Conservation (phyloP, 1,284 basidiomycete genomes). For the Leccinum laetum region DNA sequence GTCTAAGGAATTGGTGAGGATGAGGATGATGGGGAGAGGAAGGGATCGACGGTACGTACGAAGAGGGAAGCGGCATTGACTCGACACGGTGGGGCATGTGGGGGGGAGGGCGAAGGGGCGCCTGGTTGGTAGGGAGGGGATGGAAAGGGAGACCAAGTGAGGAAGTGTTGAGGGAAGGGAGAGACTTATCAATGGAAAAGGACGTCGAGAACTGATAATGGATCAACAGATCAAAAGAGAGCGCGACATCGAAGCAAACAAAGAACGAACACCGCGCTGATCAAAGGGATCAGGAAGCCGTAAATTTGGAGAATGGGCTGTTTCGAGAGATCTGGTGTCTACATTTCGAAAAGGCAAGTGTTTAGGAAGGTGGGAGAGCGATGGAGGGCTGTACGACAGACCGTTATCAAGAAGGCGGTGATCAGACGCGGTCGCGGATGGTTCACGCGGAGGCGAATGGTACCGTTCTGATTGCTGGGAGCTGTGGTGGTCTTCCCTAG, state of each 20-base stretch:
- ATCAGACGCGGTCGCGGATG: conserved; percentile 29
- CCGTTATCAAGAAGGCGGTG: conserved; percentile 35
- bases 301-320: conserved; percentile 34
- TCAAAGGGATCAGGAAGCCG: conserved; percentile 37
- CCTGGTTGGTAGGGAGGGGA: conserved; percentile 8
- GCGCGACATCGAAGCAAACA: conserved; percentile 36
- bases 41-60: conserved; percentile 27
- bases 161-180: conserved; percentile 14
- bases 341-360: conserved; percentile 27
- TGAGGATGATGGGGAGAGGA: conserved; percentile 2
- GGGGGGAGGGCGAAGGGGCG: conserved; percentile 1
- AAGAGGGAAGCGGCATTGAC: conserved; percentile 27
- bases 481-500: conserved; percentile 29
- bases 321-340: conserved; percentile 35
- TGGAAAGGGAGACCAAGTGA: conserved; percentile 18
- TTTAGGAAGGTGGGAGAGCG: conserved; percentile 28
- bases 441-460: conserved; percentile 23
- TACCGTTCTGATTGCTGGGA: conserved; percentile 23
- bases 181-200: conserved; percentile 34
- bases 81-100: conserved; percentile 37
- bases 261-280: conserved; percentile 39
- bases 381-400: conserved; percentile 26
- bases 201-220: conserved; percentile 37
- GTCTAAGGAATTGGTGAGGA: conserved; percentile 29
- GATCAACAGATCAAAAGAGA: conserved; percentile 39